Evolutionary conservation across 805 yeast genomes (phyloP), one percentile per base, ranked within the genome.

Genomic region (Maudiozyma pseudohumilis): DNA sequence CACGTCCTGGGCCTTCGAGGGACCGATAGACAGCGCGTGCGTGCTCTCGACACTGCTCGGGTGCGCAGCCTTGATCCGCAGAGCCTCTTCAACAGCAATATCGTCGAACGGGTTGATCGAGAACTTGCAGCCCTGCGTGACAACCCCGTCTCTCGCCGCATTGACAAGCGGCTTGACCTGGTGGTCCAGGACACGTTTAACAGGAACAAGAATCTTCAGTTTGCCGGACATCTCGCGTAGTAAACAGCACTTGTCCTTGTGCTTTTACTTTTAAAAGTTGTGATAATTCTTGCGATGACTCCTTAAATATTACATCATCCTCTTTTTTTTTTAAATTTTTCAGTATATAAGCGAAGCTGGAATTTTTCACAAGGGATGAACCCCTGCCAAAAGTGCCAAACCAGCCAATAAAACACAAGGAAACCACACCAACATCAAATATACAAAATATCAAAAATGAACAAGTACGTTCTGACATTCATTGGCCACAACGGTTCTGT

Each of bases 31-130:
- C 11, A 89, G 95, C 5, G 92, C 95, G 56, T 88, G 96, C 45
- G 89, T 78, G 35, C 69, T 66, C 47, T 86, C 95, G 8, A 58
- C 71, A 3, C 24, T 9, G 52, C 79, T 77, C 57, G 80, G 63
- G n/a, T 24, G 26, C 3, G 10, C n/a, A 11, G 26, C 10, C n/a
- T 24, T 24, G 50, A 92, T 72, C 49, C 80, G 74, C 29, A 88
- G 66, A 1, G 97, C 94, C 61, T 92, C 98, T 63, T 92, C 98
- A 37, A 92, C 75, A 7, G 98, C 98, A 56, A 92, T 92, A 63
- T 92, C 98, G 64, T 95, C 92, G 63, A 92, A 92, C 40, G 99
- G 98, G 60, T 92, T 92, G 60, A 89, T 85, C 55, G 86, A 75
- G 68, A 80, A 87, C 65, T 89, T 89, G 48, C 85, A 84, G 40